Evolutionary conservation across 768 basidiomycete species (phyloP).

Genomic region (Pulveroboletus sp.): DNA sequence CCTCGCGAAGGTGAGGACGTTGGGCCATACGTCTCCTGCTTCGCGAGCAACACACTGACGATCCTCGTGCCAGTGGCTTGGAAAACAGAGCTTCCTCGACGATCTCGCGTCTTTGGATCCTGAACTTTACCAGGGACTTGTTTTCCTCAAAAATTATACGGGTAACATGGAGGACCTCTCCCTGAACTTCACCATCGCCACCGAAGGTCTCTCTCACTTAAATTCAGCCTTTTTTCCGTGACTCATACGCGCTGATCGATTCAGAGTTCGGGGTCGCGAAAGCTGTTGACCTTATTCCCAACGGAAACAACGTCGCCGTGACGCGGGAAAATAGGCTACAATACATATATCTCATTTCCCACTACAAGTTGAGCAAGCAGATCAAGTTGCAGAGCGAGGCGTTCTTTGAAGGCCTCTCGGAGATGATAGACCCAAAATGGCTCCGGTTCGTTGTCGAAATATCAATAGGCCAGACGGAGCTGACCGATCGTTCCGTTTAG

Average conservation of each 20-base stretch:
- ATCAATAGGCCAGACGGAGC: background rate
- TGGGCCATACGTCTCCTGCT: too few relatives aligned
- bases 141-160: slow-evolving; percentile 89
- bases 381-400: slow-evolving; percentile 80
- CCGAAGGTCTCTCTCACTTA: too few relatives aligned
- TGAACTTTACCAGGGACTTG: slow-evolving; percentile 86
- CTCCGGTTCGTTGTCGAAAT: slow-evolving; percentile 45
- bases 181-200: slow-evolving; percentile 82
- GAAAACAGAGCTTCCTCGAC: slow-evolving; percentile 87
- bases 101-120: slow-evolving; percentile 90
- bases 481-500: slow-evolving; percentile 35
- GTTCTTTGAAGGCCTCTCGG: slow-evolving; percentile 89
- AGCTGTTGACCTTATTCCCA: slow-evolving; percentile 72
- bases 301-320: slow-evolving; percentile 79
- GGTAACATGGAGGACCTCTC: slow-evolving; percentile 85
- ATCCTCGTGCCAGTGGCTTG: slow-evolving; percentile 67
- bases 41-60: background rate
- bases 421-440: slow-evolving; percentile 91
- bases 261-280: slow-evolving; percentile 80
- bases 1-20: slow-evolving; percentile 65
- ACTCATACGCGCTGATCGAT: too few relatives aligned
- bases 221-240: too few relatives aligned
- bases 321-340: slow-evolving; percentile 85
- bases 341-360: slow-evolving; percentile 87
- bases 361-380: slow-evolving; percentile 85